A percentile compares a stretch with the other conserved stretches of the same genome.
phyloP scores from a whole-genome alignment of 2,329 filamentous ascomycete genomes.

The Xylariomycetidae sp. region DNA sequence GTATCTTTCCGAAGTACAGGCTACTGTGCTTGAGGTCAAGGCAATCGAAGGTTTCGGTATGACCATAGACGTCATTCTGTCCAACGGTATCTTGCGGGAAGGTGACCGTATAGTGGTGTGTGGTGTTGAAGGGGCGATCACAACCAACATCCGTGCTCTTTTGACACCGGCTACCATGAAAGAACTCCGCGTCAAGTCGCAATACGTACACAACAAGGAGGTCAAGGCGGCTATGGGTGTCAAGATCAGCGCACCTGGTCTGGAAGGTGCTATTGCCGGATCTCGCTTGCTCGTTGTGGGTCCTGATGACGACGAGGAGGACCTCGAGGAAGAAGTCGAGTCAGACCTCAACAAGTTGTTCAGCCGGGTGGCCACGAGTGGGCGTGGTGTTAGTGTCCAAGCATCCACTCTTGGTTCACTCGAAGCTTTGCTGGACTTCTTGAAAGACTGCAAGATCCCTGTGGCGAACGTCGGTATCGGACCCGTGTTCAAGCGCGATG shows the following conservation, averaged over 20 bases:
- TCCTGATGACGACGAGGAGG: constrained; percentile 92
- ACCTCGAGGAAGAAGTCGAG: constrained; percentile 95
- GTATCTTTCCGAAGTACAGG: constrained; percentile 97
- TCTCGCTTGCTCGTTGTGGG: constrained; percentile 92
- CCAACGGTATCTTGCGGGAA: constrained; percentile 90
- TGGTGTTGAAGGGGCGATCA: constrained; percentile 93
- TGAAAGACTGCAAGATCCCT: constrained; percentile 93
- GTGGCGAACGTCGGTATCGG: constrained; percentile 97
- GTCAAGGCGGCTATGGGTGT: constrained; percentile 98
- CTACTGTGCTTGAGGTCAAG: constrained; percentile 97
- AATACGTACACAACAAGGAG: constrained; percentile 98
- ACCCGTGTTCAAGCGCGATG: constrained; percentile 95
- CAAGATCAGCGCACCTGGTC: constrained; percentile 94
- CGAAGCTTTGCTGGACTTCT: constrained; percentile 92
- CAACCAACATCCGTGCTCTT: constrained; percentile 90
- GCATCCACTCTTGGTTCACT: constrained; percentile 96
- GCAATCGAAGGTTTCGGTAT: constrained; percentile 98
- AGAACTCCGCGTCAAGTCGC: constrained; percentile 90
- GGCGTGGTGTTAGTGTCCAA: constrained; percentile 93
- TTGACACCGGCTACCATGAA: constrained; percentile 90
- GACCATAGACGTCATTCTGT: constrained; percentile 95
- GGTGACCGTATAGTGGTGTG: constrained; percentile 93
- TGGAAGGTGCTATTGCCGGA: constrained; percentile 93
- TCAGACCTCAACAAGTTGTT: constrained; percentile 87
- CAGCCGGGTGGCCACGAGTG: constrained; percentile 84